These are phyloP conservation scores for Maudiozyma humilis DNA, from an alignment of 1,139 yeast genomes.

Conservation along the genomic window DNA sequence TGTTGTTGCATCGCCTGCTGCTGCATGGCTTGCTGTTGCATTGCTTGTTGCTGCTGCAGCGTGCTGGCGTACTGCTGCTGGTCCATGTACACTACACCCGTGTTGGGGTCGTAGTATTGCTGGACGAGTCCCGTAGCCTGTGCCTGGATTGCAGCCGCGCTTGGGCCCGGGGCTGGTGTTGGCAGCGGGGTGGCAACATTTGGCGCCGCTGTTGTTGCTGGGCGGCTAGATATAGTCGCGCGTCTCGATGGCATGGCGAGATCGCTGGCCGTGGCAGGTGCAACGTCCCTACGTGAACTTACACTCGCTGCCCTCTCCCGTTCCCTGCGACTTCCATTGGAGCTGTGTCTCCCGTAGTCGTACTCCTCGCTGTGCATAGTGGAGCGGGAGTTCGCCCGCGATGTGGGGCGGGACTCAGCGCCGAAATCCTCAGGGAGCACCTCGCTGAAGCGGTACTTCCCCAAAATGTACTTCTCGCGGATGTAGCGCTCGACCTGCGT, in stretches of 20 bases:
- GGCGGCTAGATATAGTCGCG: no score
- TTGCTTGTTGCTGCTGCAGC: slow-evolving; percentile 14
- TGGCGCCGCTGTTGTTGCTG: slow-evolving; percentile 16
- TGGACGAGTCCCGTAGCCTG: slow-evolving; percentile 20
- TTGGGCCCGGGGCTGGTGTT: slow-evolving; percentile 2
- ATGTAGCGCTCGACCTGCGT: slow-evolving; percentile 43
- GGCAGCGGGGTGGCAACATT: no score
- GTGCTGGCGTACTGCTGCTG: slow-evolving; percentile 21
- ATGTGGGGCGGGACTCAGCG: neutral
- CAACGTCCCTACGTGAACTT: no score
- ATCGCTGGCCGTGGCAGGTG: neutral
- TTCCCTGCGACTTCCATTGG: neutral
- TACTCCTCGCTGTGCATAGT: neutral
- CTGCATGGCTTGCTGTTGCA: slow-evolving; percentile 14
- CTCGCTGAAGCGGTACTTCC: slow-evolving; percentile 42
- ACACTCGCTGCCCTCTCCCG: no score
- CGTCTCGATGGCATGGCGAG: slow-evolving; percentile 23
- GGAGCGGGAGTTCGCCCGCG: neutral
- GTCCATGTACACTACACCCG: slow-evolving; percentile 28
- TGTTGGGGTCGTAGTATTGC: slow-evolving; percentile 29
- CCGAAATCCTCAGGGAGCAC: slow-evolving; percentile 23
- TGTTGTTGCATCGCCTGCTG: slow-evolving; percentile 15
- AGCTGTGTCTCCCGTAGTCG: slow-evolving; percentile 2
- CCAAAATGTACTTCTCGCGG: slow-evolving; percentile 49
- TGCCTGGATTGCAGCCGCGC: slow-evolving; percentile 10